Evolutionary conservation across 495 filamentous ascomycete genomes (phyloP), one percentile per base, ranked within the genome.

Genomic region (Lasiosphaeria ovina): DNA sequence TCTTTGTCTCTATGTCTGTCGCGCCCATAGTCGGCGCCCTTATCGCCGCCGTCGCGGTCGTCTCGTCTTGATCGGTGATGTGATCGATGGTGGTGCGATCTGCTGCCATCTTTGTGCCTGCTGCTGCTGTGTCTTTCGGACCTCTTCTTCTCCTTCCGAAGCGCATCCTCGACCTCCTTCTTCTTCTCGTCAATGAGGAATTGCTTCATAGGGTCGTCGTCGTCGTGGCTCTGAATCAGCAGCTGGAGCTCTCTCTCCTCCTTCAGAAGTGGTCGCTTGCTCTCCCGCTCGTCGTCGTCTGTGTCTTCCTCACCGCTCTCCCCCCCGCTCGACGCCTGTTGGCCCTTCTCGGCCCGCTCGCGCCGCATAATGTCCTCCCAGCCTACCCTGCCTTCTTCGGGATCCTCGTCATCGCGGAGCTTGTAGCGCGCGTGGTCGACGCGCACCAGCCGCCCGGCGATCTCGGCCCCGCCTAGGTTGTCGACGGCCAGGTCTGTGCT

Each of bases 131-230:
- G 74, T 62, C 64, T 72, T 55, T 76, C 75, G 34, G 51, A 68
- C 50, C 68, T 66, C 50, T 54, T 76, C 59, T 79, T 77, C 57
- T 81, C 73, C 62, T 74, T 84, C 62, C 81, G 79, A 64, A 90
- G 67, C 1, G 91, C 92, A 53, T 76, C 80, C 38, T 87, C 84
- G 38, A 96, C 84, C 71, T 97, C 91, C 63, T 92, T 89, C 68
- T 88, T 90, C 82, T 97, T 97, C 76, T 94, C 88, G 49, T 91
- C 79, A 32, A 97, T 82, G 53, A 97, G 72, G 69, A 89, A 95
- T 54, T 85, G 84, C 75, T 97, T 98, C 94, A 98, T 97, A 3
- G 94, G 93, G 75, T 98, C 93, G 66, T 97, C 94, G 31, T 97
- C 93, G 63, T 97, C 93, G 63, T 95, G 88, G 17, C 92, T 85